phyloP scores from a whole-genome alignment of 2,329 filamentous ascomycete genomes.

The Coccinonectria pachysandricola region DNA sequence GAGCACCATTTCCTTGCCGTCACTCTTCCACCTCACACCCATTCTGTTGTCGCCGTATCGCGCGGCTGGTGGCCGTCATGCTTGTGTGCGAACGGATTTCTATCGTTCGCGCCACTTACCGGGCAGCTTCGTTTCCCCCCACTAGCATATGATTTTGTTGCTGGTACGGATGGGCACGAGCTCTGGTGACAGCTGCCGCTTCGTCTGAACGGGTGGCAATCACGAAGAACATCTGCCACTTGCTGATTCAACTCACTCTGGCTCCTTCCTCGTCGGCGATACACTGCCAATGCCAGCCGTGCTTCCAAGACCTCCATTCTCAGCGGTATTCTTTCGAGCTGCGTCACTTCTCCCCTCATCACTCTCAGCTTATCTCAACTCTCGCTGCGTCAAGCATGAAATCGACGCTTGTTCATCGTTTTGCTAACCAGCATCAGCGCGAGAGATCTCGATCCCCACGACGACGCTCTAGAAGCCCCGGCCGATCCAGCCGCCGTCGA shows the following conservation, averaged over 20 bases:
- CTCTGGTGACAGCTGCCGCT: no score
- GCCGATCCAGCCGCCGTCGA: constrained; percentile 56
- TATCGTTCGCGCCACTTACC: no score
- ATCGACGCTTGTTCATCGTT: constrained; percentile 4
- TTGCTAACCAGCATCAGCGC: constrained; percentile 46
- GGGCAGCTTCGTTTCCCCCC: no score
- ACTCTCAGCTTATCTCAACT: constrained; percentile 5
- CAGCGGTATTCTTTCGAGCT: constrained; percentile 5
- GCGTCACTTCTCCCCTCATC: constrained; percentile 2
- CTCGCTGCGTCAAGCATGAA: constrained; percentile 10
- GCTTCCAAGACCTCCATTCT: constrained; percentile 3
- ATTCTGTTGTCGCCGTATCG: constrained; percentile 3
- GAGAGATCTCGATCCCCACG: constrained; percentile 75
- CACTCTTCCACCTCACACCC: constrained; percentile 9
- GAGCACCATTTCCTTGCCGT: no score
- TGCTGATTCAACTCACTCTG: no score
- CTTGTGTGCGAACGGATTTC: no score
- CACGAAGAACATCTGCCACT: no score
- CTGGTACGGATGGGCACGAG: no score
- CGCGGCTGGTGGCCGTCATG: no score
- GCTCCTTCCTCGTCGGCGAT: constrained; percentile 7
- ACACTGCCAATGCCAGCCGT: constrained; percentile 6
- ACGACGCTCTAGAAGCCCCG: constrained; percentile 76
- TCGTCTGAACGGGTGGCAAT: no score
- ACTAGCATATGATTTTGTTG: no score